phyloP scores from a whole-genome alignment of 2,329 filamentous ascomycete species.

The Fusarium decemcellulare region DNA sequence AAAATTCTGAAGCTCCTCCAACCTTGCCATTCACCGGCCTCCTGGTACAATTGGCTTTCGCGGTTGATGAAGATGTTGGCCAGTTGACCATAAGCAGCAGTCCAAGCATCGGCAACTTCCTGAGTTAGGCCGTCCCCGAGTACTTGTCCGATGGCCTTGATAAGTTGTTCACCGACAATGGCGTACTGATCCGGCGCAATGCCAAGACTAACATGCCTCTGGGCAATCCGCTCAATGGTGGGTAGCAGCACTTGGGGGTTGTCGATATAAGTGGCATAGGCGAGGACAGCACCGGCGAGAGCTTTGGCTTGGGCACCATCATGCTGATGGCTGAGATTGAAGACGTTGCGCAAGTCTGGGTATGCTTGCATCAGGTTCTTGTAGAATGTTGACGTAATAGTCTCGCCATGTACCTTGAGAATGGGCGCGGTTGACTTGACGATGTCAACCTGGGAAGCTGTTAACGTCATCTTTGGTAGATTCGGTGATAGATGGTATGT shows the following conservation, averaged over 20 bases:
- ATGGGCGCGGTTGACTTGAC: conserved; percentile 16
- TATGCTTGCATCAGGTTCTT: conserved; percentile 73
- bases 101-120: conserved; percentile 75
- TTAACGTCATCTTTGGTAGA: background rate
- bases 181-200: conserved; percentile 13
- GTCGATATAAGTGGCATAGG: conserved; percentile 78
- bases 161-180: conserved; percentile 58
- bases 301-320: conserved; percentile 44
- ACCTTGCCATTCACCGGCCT: conserved; percentile 67
- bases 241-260: conserved; percentile 45
- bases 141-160: conserved; percentile 74
- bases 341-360: conserved; percentile 75
- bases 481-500: background rate
- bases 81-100: conserved; percentile 76
- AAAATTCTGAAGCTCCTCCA: conserved; percentile 76
- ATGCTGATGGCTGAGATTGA: conserved; percentile 63
- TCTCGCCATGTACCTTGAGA: conserved; percentile 68
- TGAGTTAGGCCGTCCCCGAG: conserved; percentile 74
- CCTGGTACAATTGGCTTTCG: conserved; percentile 72
- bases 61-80: conserved; percentile 76
- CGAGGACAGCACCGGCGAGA: conserved; percentile 63
- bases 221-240: conserved; percentile 57
- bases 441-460: conserved; percentile 9
- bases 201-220: conserved; percentile 15
- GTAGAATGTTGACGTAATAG: conserved; percentile 78